phyloP scores from a whole-genome alignment of 371 early-diverging fungal genomes.

The Enteropsectra breve region DNA sequence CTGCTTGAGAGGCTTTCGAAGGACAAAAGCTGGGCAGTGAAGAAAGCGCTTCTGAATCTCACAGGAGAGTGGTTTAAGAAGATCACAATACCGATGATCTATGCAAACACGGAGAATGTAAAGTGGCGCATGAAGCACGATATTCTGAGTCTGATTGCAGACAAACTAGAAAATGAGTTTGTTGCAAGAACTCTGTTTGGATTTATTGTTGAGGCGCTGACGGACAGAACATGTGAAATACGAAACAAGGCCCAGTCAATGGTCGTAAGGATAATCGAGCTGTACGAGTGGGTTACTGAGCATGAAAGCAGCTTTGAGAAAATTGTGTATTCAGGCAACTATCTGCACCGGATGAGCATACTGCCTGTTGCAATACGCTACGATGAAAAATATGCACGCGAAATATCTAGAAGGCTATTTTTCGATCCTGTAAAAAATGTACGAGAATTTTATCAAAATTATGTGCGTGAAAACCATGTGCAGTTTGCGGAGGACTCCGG shows the following conservation, averaged over 20 bases:
- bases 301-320: not conserved
- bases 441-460: constrained; percentile 4
- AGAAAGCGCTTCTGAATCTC: not conserved
- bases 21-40: constrained; percentile 19
- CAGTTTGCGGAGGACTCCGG: not conserved
- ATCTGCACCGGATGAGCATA: constrained; percentile 10
- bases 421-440: constrained; percentile 9
- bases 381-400: not conserved
- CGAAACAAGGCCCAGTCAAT: constrained; percentile 1
- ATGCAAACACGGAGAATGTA: not conserved
- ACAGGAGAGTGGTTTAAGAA: constrained; percentile 14
- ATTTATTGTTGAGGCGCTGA: not conserved
- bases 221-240: constrained; percentile 5
- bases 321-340: constrained; percentile 3
- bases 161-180: not conserved
- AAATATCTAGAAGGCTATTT: not conserved
- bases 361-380: constrained; percentile 15
- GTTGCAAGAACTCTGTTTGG: not conserved
- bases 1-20: not conserved
- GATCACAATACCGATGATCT: constrained; percentile 11
- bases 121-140: constrained; percentile 10
- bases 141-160: constrained; percentile 3
- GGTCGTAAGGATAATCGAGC: constrained; percentile 5
- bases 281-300: not conserved
- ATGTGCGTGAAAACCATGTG: not conserved